Percentiles rank a stretch among this genome's conserved stretches.
phyloP scores from a whole-genome alignment of 495 filamentous ascomycete genomes.

The Pyronema domesticum region DNA sequence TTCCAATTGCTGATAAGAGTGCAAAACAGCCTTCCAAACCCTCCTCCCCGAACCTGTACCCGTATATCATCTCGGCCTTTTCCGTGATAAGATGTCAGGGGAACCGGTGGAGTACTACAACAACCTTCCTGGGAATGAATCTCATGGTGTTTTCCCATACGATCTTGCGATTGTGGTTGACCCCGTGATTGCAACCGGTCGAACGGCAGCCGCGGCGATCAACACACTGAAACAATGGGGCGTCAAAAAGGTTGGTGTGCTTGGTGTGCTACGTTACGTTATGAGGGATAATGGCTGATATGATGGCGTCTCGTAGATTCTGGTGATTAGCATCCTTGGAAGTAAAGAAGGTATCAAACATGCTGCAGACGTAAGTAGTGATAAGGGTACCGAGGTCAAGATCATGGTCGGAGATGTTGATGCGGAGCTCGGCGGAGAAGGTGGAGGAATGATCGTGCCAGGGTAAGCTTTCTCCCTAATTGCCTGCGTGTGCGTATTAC shows the following conservation, averaged over 20 bases:
- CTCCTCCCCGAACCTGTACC: conserved; percentile 67
- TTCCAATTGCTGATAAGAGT: not conserved
- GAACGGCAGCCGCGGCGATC: conserved; percentile 76
- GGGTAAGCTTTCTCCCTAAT: conserved; percentile 29
- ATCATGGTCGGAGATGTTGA: conserved; percentile 75
- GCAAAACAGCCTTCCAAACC: conserved; percentile 47
- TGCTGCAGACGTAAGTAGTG: conserved; percentile 53
- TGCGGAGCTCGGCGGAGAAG: conserved; percentile 38
- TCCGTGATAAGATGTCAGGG: conserved; percentile 67
- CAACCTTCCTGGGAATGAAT: conserved; percentile 44
- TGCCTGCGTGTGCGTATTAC: not conserved
- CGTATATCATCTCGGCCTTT: conserved; percentile 86
- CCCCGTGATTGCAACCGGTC: conserved; percentile 85
- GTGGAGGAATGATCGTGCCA: conserved; percentile 75
- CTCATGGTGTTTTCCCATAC: conserved; percentile 27
- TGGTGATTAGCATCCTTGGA: conserved; percentile 61
- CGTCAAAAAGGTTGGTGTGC: conserved; percentile 36
- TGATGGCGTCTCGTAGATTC: conserved; percentile 38
- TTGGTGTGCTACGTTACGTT: not conserved
- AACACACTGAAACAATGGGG: conserved; percentile 83
- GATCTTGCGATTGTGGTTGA: conserved; percentile 70
- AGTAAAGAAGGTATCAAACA: conserved; percentile 45
- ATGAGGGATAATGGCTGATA: not conserved
- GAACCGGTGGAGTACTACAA: conserved; percentile 96
- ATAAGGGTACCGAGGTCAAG: conserved; percentile 41